Base-by-base conservation (phyloP, 768 basidiomycete genomes). In the Psilocybe subaeruginosa region DNA sequence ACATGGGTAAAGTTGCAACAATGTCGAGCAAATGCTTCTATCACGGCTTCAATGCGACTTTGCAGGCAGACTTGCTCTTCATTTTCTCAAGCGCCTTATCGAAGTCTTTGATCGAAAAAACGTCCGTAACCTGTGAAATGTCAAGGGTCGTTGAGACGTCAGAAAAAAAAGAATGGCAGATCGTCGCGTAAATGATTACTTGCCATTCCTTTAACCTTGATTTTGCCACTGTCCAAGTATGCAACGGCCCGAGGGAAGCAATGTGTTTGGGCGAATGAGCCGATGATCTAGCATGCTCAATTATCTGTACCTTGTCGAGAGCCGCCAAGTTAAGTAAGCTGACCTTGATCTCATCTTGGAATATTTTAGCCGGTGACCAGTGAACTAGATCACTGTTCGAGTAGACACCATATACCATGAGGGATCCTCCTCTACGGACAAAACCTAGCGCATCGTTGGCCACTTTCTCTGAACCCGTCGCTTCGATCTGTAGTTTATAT, bases 331-430 rank as follows among this genome's bases (percentile, higher is more conserved):
- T 17, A 6, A n/a, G 37, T 39, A 43, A 52, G 59, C 66, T 29
- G 23, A 79, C 80, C 72, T 71, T 80, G 61, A 82, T 82, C 66
- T 82, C 80, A 56, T 82, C 79, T 30, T 91, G 89, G 66, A 94
- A 92, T 65, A 94, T 93, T 79, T 91, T 93, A 52, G 87, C 84
- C 1, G 93, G 94, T 1, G 92, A 85, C 93, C 93, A 96, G 66
- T 89, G 86, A 0, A 96, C 91, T 16, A 82, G 79, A 4, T 92
- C 93, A 59, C 87, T 86, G 75, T 94, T 89, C 70, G 88, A 89
- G 71, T 96, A 97, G 29, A 95, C 94, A 51, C 94, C 94, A 68
- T 97, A 97, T 27, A 93, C 82, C 88, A 93, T 88, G 68, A 93
- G 73, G 11, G 91, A 92, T 7, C 92, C 92, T 16, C 92, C 92